Evolutionary conservation across 2,329 filamentous ascomycete species (phyloP).

Genomic region (Fusarium citri): DNA sequence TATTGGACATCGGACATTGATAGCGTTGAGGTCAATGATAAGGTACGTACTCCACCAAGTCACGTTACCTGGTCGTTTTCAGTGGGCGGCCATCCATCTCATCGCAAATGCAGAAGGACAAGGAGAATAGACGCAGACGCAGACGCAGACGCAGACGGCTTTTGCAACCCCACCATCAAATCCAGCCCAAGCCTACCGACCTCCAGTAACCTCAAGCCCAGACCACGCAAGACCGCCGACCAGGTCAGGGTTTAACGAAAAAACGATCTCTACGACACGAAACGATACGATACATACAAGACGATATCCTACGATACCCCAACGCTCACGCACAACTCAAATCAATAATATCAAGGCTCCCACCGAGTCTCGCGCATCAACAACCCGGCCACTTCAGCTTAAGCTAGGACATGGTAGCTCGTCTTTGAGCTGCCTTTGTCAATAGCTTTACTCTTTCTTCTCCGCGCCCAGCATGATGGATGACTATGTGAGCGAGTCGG

Average conservation of each 20-base stretch:
- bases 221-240: slow-evolving; percentile 9
- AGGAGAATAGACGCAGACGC: slow-evolving; percentile 7
- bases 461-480: slow-evolving; percentile 73
- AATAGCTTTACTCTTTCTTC: slow-evolving; percentile 21
- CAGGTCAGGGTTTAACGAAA: slow-evolving; percentile 26
- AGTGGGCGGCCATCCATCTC: slow-evolving; percentile 1
- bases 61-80: slow-evolving; percentile 41
- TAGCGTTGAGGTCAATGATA: slow-evolving; percentile 2
- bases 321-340: slow-evolving; percentile 12
- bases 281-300: slow-evolving; percentile 9
- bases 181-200: slow-evolving; percentile 17
- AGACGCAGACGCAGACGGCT: slow-evolving; percentile 27
- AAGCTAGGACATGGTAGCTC: slow-evolving; percentile 47
- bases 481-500: slow-evolving; percentile 96
- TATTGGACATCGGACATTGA: background rate
- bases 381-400: slow-evolving; percentile 5
- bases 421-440: slow-evolving; percentile 40
- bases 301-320: slow-evolving; percentile 2
- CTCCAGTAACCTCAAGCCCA: slow-evolving; percentile 10
- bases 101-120: slow-evolving; percentile 12
- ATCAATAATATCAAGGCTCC: background rate
- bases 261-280: slow-evolving; percentile 24
- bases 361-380: slow-evolving; percentile 19
- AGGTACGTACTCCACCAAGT: slow-evolving; percentile 33
- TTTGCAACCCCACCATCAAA: slow-evolving; percentile 41